These are phyloP conservation scores for Eucalyptus regnans DNA, from an alignment of 345 rosid species.

Conservation along the genomic window DNA sequence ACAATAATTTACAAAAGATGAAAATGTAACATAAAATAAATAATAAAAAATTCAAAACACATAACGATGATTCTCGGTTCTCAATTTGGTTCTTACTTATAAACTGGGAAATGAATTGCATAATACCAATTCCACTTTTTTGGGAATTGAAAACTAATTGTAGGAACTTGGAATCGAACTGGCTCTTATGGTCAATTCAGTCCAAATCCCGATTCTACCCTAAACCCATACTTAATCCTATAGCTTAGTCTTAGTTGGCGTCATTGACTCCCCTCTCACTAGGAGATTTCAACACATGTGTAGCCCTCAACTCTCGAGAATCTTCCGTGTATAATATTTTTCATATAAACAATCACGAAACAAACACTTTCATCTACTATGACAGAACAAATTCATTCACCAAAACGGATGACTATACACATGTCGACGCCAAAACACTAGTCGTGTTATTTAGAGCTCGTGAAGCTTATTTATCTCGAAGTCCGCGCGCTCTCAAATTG, in stretches of 20 bases:
- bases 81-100: too few species aligned
- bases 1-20: not conserved
- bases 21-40: too few species aligned
- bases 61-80: not conserved
- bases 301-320: not conserved
- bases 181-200: not conserved
- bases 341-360: fast-evolving
- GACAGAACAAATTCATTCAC: not conserved
- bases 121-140: not conserved
- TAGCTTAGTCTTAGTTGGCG: not conserved
- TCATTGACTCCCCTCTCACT: not conserved
- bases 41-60: not conserved
- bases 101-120: too few species aligned
- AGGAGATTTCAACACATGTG: not conserved
- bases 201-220: not conserved
- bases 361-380: not conserved
- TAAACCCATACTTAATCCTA: not conserved
- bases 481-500: not conserved
- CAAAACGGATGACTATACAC: not conserved
- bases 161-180: not conserved
- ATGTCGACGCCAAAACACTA: not conserved
- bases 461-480: not conserved
- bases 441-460: not conserved
- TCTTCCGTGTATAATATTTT: not conserved
- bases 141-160: not conserved